Conservation (phyloP, 306 rosid species). For the Rosa rugosa region DNA sequence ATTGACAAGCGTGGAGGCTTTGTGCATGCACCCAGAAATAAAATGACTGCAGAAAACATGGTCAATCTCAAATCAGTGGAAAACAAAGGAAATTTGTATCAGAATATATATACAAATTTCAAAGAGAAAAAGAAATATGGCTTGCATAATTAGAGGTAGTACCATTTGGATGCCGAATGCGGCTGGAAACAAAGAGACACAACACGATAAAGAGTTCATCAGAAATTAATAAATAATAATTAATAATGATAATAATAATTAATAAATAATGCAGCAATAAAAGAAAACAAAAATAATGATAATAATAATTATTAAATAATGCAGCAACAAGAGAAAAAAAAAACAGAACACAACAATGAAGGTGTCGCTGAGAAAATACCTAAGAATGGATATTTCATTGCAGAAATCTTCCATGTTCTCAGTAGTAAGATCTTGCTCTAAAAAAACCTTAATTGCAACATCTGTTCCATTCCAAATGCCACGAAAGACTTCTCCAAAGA, state of each 20-base stretch:
- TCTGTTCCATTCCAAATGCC: conserved; percentile 98
- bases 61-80: conserved; percentile 18
- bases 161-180: conserved; percentile 99
- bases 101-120: conserved; percentile 7
- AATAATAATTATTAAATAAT: not conserved
- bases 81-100: conserved; percentile 19
- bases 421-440: conserved; percentile 91
- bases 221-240: conserved; percentile 35
- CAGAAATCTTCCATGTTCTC: conserved; percentile 99
- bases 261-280: not conserved
- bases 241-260: conserved; percentile 7
- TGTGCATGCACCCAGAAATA: conserved; percentile 98
- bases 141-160: conserved; percentile 32
- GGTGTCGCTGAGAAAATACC: conserved; percentile 41
- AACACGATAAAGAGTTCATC: conserved; percentile 27
- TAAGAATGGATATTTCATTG: conserved; percentile 93
- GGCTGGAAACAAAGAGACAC: conserved; percentile 52
- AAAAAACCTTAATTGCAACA: conserved; percentile 93
- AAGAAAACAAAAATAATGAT: not conserved
- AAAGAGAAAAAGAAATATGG: conserved; percentile 13
- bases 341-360: not conserved
- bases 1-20: conserved; percentile 96
- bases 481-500: conserved; percentile 98
- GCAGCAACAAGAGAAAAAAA: not conserved
- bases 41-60: conserved; percentile 72